phyloP scores from a whole-genome alignment of 345 rosid species.

The Hibiscus syriacus region DNA sequence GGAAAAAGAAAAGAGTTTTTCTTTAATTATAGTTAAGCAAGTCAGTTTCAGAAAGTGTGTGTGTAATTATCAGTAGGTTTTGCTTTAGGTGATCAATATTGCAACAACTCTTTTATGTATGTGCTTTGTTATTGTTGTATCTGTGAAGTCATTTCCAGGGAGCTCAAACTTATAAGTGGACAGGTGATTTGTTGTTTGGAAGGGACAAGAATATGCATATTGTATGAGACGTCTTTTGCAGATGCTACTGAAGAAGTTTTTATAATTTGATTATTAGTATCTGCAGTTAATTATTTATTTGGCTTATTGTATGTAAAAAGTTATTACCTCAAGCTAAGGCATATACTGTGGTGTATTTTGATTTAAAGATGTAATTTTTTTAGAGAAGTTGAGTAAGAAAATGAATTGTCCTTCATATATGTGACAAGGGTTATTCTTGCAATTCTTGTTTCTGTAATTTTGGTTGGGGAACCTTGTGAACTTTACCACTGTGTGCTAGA shows the following conservation, averaged over 20 bases:
- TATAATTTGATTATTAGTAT: conserved; percentile 4
- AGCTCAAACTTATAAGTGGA: conserved; percentile 9
- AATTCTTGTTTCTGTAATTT: conserved; percentile 2
- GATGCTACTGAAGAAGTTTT: conserved; percentile 32
- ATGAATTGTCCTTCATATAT: not conserved
- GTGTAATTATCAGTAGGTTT: not conserved
- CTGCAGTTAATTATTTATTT: not conserved
- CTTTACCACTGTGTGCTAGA: conserved; percentile 81
- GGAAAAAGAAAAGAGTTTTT: not conserved
- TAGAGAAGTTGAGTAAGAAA: too few species aligned
- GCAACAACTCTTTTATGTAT: not conserved
- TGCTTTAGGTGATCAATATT: not conserved
- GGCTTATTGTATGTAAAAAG: not conserved
- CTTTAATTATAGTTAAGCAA: not conserved
- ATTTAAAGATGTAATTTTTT: not conserved
- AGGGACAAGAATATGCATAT: conserved; percentile 90
- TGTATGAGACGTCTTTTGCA: conserved; percentile 87
- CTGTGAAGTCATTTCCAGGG: conserved; percentile 4
- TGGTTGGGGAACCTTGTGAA: conserved; percentile 80
- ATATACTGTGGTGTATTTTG: not conserved
- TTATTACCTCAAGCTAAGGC: not conserved
- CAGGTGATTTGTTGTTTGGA: conserved; percentile 87
- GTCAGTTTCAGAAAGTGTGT: not conserved
- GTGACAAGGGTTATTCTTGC: not conserved
- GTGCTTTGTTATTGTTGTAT: not conserved